Conservation (phyloP, 2,329 filamentous ascomycete genomes). For the Ceratocystiopsis sp. region DNA sequence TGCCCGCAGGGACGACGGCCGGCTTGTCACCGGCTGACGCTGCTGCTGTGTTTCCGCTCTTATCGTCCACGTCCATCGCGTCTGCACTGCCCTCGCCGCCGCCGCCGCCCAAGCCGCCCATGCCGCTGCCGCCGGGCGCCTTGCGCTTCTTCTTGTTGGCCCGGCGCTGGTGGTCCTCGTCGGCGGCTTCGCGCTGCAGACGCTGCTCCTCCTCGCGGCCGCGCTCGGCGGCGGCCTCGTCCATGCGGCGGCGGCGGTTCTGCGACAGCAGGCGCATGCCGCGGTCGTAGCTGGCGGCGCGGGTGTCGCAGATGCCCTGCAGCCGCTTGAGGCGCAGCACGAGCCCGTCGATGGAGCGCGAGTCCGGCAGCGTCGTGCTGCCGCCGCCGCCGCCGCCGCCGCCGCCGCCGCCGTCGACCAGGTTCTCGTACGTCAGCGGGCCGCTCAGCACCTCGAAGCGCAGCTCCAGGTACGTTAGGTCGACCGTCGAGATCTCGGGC, state of each 20-base stretch:
- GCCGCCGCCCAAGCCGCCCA: too few species aligned
- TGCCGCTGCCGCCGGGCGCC: conserved; percentile 27
- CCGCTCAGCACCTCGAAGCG: conserved; percentile 40
- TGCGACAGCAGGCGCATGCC: conserved; percentile 55
- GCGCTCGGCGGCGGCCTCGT: conserved; percentile 28
- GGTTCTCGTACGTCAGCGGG: conserved; percentile 44
- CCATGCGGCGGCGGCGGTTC: conserved; percentile 44
- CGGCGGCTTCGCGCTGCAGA: conserved; percentile 29
- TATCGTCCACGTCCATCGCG: conserved; percentile 38
- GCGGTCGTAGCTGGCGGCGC: conserved; percentile 51
- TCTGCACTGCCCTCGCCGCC: conserved; percentile 13
- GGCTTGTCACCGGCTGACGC: too few species aligned
- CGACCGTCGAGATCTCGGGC: conserved; percentile 35
- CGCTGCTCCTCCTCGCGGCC: conserved; percentile 35
- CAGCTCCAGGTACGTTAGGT: conserved; percentile 51
- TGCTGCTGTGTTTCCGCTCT: too few species aligned
- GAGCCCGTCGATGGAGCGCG: conserved; percentile 45
- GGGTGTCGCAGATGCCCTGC: conserved; percentile 47
- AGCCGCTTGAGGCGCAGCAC: conserved; percentile 47
- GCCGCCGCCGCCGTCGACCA: conserved; percentile 41
- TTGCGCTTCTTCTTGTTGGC: conserved; percentile 67
- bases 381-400: conserved; percentile 32
- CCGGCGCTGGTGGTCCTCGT: conserved; percentile 30
- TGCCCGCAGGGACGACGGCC: too few species aligned
- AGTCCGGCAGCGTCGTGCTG: conserved; percentile 42